Evolutionary conservation across 1,284 basidiomycete genomes (phyloP).

Genomic region (Blastosporella zonata): DNA sequence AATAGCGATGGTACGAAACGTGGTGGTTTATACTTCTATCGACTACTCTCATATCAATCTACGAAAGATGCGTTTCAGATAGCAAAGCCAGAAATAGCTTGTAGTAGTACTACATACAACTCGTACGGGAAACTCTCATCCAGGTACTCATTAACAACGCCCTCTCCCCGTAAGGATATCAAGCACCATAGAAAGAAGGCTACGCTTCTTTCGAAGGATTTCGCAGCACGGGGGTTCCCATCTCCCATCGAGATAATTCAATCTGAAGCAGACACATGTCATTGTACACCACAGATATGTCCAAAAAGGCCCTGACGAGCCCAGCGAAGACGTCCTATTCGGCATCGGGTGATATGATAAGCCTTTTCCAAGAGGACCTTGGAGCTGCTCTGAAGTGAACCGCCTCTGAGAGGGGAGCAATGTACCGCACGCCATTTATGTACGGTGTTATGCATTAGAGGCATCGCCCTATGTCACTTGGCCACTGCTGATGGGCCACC

Average conservation of each 20-base stretch:
- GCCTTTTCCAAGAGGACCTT: neutral
- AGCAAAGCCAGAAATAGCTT: neutral
- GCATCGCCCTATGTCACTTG: too few species aligned
- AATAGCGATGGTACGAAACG: neutral
- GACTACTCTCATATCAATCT: neutral
- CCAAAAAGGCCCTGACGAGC: neutral
- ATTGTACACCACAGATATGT: neutral
- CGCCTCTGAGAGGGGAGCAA: neutral
- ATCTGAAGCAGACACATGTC: neutral
- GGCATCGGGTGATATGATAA: neutral
- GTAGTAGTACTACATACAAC: neutral
- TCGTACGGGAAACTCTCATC: neutral
- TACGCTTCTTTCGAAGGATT: too few species aligned
- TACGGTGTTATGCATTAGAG: too few species aligned
- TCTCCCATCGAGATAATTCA: neutral
- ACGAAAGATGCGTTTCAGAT: neutral
- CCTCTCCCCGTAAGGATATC: too few species aligned
- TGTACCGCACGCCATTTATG: too few species aligned
- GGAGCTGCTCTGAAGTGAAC: neutral
- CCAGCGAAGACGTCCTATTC: neutral
- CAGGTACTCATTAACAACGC: too few species aligned
- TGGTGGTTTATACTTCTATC: neutral
- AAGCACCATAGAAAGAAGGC: too few species aligned
- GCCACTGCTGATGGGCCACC: too few species aligned
- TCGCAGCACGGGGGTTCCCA: neutral